Percentiles rank a stretch among this genome's conserved stretches.
Conservation (phyloP, 306 rosid species). For the Corylus heterophylla region DNA sequence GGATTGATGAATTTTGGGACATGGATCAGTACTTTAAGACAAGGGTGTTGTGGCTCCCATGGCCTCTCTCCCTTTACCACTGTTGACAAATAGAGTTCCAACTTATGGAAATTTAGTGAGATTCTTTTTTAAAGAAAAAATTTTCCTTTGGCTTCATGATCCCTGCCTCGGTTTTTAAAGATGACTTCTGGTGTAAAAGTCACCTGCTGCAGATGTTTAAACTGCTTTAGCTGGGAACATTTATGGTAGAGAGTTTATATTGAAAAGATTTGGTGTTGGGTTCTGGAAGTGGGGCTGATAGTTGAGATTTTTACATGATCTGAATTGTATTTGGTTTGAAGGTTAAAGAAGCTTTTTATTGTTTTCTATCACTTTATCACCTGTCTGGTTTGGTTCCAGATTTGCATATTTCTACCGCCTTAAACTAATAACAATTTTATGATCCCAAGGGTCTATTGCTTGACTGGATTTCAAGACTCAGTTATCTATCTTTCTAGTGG, state of each 20-base stretch:
- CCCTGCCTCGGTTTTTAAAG: not conserved
- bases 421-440: not conserved
- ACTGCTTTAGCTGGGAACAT: no score
- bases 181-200: no score
- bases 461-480: not conserved
- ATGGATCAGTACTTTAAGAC: no score
- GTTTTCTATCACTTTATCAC: not conserved
- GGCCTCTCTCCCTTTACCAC: no score
- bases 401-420: not conserved
- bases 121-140: not conserved
- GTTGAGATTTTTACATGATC: not conserved
- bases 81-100: no score
- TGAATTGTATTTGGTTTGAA: not conserved
- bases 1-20: no score
- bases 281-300: no score
- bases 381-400: not conserved
- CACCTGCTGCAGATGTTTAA: no score
- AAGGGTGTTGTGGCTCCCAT: no score
- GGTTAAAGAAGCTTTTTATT: not conserved
- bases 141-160: conserved; percentile 1
- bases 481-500: not conserved
- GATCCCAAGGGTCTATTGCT: not conserved
- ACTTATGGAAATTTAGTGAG: not conserved
- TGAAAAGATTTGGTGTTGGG: no score
- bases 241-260: no score